Conservation (phyloP, 306 rosid species). For the Spatholobus suberectus region DNA sequence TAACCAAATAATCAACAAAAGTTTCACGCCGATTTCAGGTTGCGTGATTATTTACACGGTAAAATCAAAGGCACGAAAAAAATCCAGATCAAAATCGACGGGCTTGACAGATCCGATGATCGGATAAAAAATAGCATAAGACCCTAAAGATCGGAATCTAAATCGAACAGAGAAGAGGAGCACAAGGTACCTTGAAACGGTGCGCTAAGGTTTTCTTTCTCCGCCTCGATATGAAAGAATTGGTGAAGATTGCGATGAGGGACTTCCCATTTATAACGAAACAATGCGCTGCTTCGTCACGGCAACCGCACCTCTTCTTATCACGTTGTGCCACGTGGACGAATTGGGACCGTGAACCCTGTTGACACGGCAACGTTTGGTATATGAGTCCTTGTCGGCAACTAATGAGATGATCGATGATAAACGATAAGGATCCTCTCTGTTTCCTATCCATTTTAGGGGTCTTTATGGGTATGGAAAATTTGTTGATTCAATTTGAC, state of each 20-base stretch:
- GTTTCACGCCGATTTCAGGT: not conserved
- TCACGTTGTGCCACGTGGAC: slow-evolving; percentile 26
- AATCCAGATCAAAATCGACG: not conserved
- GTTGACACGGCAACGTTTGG: slow-evolving; percentile 28
- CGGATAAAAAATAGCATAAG: not conserved
- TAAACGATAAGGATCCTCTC: too few relatives aligned
- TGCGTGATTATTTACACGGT: not conserved
- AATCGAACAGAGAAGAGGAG: not conserved
- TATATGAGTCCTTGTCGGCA: not conserved
- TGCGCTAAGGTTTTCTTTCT: not conserved
- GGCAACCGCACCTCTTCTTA: not conserved
- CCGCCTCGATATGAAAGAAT: too few relatives aligned
- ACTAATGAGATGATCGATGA: not conserved
- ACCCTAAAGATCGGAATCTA: not conserved
- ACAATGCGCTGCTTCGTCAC: not conserved
- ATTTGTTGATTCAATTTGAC: too few relatives aligned
- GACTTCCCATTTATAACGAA: slow-evolving; percentile 12
- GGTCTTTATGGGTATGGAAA: too few relatives aligned
- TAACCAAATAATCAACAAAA: not conserved
- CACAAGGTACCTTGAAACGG: slow-evolving; percentile 22
- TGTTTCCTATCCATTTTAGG: too few relatives aligned
- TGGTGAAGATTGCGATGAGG: too few relatives aligned
- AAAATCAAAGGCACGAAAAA: not conserved
- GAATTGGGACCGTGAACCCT: not conserved
- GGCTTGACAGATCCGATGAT: not conserved